Evolutionary conservation across 768 basidiomycete genomes (phyloP).

Genomic region (Boletellus sp.): DNA sequence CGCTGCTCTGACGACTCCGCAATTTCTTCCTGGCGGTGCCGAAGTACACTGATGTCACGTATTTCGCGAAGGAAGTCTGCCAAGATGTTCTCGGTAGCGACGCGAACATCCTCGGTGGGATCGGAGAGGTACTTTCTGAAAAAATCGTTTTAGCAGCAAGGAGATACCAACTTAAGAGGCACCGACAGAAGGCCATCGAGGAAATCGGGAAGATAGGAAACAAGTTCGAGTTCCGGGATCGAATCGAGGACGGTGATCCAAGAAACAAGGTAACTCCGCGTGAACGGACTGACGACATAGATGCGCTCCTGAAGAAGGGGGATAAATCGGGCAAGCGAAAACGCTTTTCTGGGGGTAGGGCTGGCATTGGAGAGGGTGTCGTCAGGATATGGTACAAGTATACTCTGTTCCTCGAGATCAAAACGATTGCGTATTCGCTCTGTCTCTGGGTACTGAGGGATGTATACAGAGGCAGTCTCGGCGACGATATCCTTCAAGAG

Average conservation of each 20-base stretch:
- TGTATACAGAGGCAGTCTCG: conserved; percentile 92
- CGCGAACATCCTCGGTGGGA: conserved; percentile 88
- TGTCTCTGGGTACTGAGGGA: conserved; percentile 82
- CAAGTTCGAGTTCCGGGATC: conserved; percentile 92
- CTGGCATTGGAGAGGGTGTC: conserved; percentile 29
- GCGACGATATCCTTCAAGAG: conserved; percentile 98
- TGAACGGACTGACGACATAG: conserved; percentile 93
- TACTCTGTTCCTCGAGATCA: conserved; percentile 46
- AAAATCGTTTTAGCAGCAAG: conserved; percentile 4
- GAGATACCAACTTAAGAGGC: not conserved
- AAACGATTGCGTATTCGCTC: conserved; percentile 53
- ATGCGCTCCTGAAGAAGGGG: conserved; percentile 91
- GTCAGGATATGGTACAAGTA: conserved; percentile 65
- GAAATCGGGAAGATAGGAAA: conserved; percentile 92
- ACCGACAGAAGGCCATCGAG: conserved; percentile 88
- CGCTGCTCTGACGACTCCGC: conserved; percentile 38
- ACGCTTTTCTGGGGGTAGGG: conserved; percentile 62
- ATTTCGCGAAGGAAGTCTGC: conserved; percentile 91
- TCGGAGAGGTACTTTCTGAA: conserved; percentile 91
- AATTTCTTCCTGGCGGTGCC: conserved; percentile 59
- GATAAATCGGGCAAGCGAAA: conserved; percentile 92
- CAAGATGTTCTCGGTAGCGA: conserved; percentile 85
- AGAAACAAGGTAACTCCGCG: conserved; percentile 91
- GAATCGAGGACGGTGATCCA: conserved; percentile 97
- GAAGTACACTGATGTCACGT: conserved; percentile 75